Conservation (phyloP, 23 red algal genomes). For the Chondrus crispus region DNA sequence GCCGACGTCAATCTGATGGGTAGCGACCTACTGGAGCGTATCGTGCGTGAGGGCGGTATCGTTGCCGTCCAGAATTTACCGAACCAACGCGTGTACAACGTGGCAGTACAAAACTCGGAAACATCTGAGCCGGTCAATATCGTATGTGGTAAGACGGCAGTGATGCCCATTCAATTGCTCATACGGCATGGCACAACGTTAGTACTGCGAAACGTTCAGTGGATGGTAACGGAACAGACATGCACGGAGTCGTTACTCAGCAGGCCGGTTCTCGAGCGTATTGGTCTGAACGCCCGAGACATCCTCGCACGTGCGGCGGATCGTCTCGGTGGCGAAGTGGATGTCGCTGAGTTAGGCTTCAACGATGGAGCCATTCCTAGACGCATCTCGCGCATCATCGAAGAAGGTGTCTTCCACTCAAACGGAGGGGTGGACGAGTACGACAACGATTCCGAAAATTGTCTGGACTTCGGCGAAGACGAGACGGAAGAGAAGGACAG, state of each 20-base stretch:
- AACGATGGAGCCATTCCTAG: too few relatives aligned
- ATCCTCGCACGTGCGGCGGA: background rate
- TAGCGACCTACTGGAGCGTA: background rate
- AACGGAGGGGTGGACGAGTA: too few relatives aligned
- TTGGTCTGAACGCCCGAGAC: background rate
- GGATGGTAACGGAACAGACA: background rate
- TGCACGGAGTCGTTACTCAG: background rate
- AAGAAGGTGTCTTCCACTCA: background rate
- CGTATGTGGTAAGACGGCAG: background rate
- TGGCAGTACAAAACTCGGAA: background rate
- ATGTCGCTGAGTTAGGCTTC: background rate
- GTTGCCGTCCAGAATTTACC: background rate
- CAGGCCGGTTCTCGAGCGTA: background rate
- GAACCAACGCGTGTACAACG: background rate
- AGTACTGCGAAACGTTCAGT: background rate
- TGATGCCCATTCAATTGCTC: background rate
- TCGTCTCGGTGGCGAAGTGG: background rate
- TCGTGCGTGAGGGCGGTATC: background rate
- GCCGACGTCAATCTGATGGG: background rate
- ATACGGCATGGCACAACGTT: constrained; percentile 1
- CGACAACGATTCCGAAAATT: background rate
- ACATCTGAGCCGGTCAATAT: background rate
- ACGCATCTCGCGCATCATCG: background rate
- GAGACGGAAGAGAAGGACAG: background rate
- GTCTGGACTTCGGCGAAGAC: background rate